Base-by-base conservation (phyloP, 371 early-diverging fungal genomes). In the Mucor lusitanicus region DNA sequence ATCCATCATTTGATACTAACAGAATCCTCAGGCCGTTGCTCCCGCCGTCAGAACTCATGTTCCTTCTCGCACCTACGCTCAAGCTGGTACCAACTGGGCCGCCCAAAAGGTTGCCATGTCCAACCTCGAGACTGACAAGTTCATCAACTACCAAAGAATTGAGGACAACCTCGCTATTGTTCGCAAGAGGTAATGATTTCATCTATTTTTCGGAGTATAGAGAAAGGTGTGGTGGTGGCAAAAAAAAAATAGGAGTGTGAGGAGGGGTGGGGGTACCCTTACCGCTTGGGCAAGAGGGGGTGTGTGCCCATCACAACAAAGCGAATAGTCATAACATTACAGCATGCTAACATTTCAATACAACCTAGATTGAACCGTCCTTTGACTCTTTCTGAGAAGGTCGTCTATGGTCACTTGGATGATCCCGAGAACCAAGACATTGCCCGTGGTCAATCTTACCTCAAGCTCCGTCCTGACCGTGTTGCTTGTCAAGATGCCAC, bases 401-500 rank as follows among this genome's bases (percentile, higher is more conserved):
- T 96, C 67, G 91, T 97, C 40, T 97, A 96, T 77, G 93, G 95
- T 65, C 98, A 98, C 78, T 88, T 97, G 82, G 95, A 95, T 80
- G 91, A 98, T 75, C 88, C 97, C 63, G 78, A 86, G 30, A 84
- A 85, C 84, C 95, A 91, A 80, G 91, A 90, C 27, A 90, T 90
- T 65, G 85, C 81, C 40, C 91, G 97, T 63, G 99, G 98, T 63
- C 80, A 89, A 68, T 88, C 91, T 30, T 97, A 98, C 82, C 87
- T 98, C 58, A 94, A 91, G 79, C 88, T 98, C 64, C 86, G 90
- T 37, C 98, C 97, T 50, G 94, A 94, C 83, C 94, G 98, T 71
- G 97, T 98, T 69, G 97, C 97, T 27, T 95, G 94, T 84, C 98
- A 97, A 78, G 98, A 97, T 81, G 97, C 98, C 61, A 97, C 97